Evolutionary conservation across 177 flowering plant species (phyloP).

Genomic region (Tripterygium wilfordii): DNA sequence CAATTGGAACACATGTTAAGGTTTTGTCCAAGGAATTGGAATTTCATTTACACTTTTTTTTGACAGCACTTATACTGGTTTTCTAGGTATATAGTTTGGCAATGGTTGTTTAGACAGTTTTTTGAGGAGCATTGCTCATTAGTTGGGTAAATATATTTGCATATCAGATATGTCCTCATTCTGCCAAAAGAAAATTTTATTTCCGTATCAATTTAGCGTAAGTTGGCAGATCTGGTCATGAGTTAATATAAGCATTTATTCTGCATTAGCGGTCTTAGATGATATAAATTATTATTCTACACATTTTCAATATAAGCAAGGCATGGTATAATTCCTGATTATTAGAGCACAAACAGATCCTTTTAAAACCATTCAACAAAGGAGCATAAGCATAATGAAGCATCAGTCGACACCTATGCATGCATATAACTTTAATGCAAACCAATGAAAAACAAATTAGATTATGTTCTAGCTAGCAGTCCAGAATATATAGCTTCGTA

Average conservation of each 20-base stretch:
- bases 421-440: too few species aligned
- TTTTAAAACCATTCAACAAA: conserved; percentile 4
- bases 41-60: not conserved
- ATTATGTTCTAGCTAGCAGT: not conserved
- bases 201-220: conserved; percentile 1
- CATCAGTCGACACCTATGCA: conserved; percentile 12
- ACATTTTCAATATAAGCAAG: conserved; percentile 4
- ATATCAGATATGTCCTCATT: conserved; percentile 16
- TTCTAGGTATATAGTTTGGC: conserved; percentile 1
- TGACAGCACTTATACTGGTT: too few species aligned
- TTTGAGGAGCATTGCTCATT: not conserved
- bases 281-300: conserved; percentile 17
- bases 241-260: conserved; percentile 23
- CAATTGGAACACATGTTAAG: conserved; percentile 12
- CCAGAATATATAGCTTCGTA: not conserved
- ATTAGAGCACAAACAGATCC: conserved; percentile 9
- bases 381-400: conserved; percentile 15
- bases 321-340: conserved; percentile 12
- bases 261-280: conserved; percentile 25
- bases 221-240: conserved; percentile 11
- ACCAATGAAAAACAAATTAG: conserved; percentile 1
- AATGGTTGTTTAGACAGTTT: conserved; percentile 5
- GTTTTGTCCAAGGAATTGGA: conserved; percentile 10
- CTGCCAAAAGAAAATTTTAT: conserved; percentile 1
- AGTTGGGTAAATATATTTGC: conserved; percentile 13